Evolutionary conservation across 2,329 filamentous ascomycete species (phyloP), one percentile per base, ranked within the genome.

Genomic region (Aspergillus oerlinghausenensis): DNA sequence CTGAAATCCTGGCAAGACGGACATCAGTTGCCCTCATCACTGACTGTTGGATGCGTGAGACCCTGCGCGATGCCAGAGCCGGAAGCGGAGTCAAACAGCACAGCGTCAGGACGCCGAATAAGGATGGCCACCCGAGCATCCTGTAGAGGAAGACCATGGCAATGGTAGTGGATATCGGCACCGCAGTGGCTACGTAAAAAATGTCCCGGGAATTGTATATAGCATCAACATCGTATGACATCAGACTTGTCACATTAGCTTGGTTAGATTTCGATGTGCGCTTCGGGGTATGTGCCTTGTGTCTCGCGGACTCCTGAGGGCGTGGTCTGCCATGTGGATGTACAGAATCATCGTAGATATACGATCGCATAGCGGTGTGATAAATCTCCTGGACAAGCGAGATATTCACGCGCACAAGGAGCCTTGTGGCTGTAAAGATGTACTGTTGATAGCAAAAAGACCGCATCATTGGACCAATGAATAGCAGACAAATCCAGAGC

Each of bases 341-440:
- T n/a, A 66, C 50, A 23, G 65, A 65, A 10, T 62, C 74, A 52
- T 84, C 80, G n/a, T 84, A 79, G 50, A 84, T 80, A 45, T 84
- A 70, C 1, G 82, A 84, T 8, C 72, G 73, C 62, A 84, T 75
- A 2, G 82, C 82, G 48, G 77, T 80, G 59, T 79, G 78, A 60
- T 85, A 85, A 9, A 85, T 74, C 64, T 85, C 83, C 61, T 84
- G 82, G 0, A 82, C 84, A 56, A 85, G 73, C 28, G 79, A 81
- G 28, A 82, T 77, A 63, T 83, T 84, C 55, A 84, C 70, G 26
- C 83, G 79, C 38, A 84, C 81, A 35, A 84, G 70, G 47, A 84
- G 68, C n/a, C 81, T 75, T 2, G 82, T 84, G 6, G 81, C 81
- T 1, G 73, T 80, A 62, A 84, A 85, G 35, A 84, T 75, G 65